Evolutionary conservation across 106 monocot species (phyloP).

Genomic region (Alisma plantagoaquatica): DNA sequence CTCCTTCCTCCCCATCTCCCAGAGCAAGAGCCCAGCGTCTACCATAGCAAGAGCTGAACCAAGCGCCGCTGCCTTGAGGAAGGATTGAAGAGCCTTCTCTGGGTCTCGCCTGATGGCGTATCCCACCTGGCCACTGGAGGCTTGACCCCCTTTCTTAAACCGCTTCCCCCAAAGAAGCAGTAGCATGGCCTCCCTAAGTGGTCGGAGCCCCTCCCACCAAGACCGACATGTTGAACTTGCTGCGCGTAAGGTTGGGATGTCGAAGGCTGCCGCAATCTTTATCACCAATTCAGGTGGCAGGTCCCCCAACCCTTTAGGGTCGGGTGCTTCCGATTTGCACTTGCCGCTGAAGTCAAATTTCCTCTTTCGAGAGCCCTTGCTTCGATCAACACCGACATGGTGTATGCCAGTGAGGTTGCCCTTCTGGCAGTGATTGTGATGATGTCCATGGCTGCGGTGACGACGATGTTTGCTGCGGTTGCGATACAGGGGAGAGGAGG

Average conservation of each 20-base stretch:
- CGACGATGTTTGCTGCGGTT: no score
- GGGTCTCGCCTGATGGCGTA: constrained; percentile 7
- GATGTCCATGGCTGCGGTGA: no score
- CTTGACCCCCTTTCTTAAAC: constrained; percentile 23
- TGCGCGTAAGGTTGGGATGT: constrained; percentile 29
- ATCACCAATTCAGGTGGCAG: constrained; percentile 32
- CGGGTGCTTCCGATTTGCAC: no score
- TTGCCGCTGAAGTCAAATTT: no score
- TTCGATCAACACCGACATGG: no score
- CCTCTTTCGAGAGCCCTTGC: no score
- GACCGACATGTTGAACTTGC: constrained; percentile 32
- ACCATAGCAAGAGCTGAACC: constrained; percentile 65
- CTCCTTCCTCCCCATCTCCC: constrained; percentile 65
- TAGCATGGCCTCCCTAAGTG: constrained; percentile 51
- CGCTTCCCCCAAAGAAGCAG: constrained; percentile 50
- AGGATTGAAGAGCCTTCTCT: constrained; percentile 30
- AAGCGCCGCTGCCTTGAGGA: constrained; percentile 30
- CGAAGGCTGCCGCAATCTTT: constrained; percentile 33
- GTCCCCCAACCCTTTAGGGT: constrained; percentile 16
- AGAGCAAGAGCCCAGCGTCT: constrained; percentile 57
- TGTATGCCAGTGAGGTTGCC: no score
- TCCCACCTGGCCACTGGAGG: not conserved
- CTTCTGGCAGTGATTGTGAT: no score
- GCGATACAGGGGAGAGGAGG: no score
- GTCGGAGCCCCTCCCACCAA: constrained; percentile 41